phyloP scores from a whole-genome alignment of 2,329 filamentous ascomycete species.

The Botrytis sinoallii region DNA sequence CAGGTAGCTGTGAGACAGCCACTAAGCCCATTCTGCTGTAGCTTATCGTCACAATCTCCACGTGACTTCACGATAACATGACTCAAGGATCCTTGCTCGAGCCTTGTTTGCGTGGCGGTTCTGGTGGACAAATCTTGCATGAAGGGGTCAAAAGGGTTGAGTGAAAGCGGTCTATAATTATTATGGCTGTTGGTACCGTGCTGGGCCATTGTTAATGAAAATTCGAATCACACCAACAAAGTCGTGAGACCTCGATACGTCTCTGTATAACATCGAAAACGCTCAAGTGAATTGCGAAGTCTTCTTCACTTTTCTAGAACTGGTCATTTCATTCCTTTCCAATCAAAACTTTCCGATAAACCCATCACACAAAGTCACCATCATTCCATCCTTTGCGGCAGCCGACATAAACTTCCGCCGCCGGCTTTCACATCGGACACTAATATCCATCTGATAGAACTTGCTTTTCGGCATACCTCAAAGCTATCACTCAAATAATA shows the following conservation, averaged over 20 bases:
- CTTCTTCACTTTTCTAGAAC: not conserved
- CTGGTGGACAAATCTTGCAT: not conserved
- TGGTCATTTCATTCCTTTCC: not conserved
- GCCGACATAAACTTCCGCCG: slow-evolving; percentile 22
- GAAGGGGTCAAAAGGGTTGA: not conserved
- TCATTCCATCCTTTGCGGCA: slow-evolving; percentile 18
- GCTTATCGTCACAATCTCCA: not conserved
- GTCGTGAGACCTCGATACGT: not conserved
- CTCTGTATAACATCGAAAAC: not conserved
- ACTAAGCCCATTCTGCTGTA: not conserved
- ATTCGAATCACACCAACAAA: not conserved
- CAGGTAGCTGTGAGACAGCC: not conserved
- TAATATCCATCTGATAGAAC: slow-evolving; percentile 10
- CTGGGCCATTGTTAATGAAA: not conserved
- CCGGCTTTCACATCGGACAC: slow-evolving; percentile 9
- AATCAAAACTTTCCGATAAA: not conserved
- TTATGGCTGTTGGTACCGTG: not conserved
- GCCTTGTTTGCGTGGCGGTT: not conserved
- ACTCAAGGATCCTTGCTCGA: not conserved
- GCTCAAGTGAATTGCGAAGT: not conserved
- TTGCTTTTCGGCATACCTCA: slow-evolving; percentile 1
- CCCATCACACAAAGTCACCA: not conserved
- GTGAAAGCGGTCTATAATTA: not conserved
- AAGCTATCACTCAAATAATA: not conserved
- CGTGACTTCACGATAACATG: slow-evolving; percentile 3